phyloP scores from a whole-genome alignment of 768 basidiomycete genomes.

The Asterophora parasitica region DNA sequence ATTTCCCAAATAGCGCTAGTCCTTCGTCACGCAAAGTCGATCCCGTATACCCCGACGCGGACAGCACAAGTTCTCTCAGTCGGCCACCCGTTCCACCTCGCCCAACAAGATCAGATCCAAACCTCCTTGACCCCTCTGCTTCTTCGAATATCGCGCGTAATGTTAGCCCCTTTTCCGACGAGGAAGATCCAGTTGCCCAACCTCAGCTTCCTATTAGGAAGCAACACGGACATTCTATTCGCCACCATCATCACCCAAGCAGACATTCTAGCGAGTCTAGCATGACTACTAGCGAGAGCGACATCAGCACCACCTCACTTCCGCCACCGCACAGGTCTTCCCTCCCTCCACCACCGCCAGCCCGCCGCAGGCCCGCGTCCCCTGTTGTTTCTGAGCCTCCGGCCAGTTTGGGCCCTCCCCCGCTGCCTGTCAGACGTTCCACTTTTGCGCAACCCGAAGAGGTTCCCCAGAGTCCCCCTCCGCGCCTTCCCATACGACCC shows the following conservation, averaged over 20 bases:
- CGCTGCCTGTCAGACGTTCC: slow-evolving; percentile 40
- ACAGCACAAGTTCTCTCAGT: slow-evolving; percentile 18
- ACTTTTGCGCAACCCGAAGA: slow-evolving; percentile 21
- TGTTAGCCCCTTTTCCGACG: slow-evolving; percentile 22
- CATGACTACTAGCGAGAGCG: slow-evolving; percentile 35
- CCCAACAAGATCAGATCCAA: slow-evolving; percentile 15
- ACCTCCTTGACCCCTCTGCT: slow-evolving; percentile 13
- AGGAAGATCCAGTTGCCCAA: slow-evolving; percentile 13
- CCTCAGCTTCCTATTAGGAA: slow-evolving; percentile 17
- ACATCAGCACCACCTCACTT: slow-evolving; percentile 19
- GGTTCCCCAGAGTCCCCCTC: slow-evolving; percentile 19
- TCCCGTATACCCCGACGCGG: slow-evolving; percentile 10
- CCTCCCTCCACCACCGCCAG: slow-evolving; percentile 32
- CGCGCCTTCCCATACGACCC: slow-evolving; percentile 25
- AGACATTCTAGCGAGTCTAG: slow-evolving; percentile 31
- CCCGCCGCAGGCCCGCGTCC: slow-evolving; percentile 23
- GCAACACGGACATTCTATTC: slow-evolving; percentile 14
- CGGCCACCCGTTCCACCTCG: slow-evolving; percentile 23
- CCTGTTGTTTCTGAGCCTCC: slow-evolving; percentile 11
- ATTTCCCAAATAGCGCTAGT: slow-evolving; percentile 10
- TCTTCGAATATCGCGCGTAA: slow-evolving; percentile 12
- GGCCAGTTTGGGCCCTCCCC: slow-evolving; percentile 32
- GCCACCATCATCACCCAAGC: slow-evolving; percentile 13
- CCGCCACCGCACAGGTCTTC: slow-evolving; percentile 15
- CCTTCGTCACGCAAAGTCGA: slow-evolving; percentile 9